Percentiles rank a stretch among this genome's conserved stretches.
Conservation (phyloP, 306 rosid species). For the Prunus padus region DNA sequence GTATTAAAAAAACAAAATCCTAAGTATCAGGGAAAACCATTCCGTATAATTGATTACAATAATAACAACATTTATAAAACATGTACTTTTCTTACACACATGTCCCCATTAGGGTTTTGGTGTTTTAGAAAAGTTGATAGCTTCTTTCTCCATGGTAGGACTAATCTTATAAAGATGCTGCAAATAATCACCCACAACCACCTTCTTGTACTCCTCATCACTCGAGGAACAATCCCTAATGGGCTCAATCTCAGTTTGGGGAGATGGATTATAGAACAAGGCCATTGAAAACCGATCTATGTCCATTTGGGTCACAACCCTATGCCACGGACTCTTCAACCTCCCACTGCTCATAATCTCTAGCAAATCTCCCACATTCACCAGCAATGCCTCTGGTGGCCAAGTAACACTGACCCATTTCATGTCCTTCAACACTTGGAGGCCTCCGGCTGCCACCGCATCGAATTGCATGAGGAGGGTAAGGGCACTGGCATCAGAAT, state of each 20-base stretch:
- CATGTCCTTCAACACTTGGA: conserved; percentile 10
- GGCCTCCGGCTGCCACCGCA: not conserved
- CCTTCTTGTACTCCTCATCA: conserved; percentile 1
- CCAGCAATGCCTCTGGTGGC: conserved; percentile 6
- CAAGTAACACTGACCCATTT: conserved; percentile 6
- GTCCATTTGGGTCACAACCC: conserved; percentile 15
- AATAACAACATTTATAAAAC: not conserved
- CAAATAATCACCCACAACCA: conserved; percentile 11
- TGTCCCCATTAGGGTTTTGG: not conserved
- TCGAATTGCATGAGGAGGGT: conserved; percentile 11
- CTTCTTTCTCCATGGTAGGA: conserved; percentile 18
- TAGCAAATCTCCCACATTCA: conserved; percentile 14
- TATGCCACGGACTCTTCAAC: conserved; percentile 13
- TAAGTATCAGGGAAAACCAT: not conserved
- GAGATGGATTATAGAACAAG: conserved; percentile 8
- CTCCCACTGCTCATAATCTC: conserved; percentile 18
- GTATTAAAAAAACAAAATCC: not conserved
- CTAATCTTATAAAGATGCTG: conserved; percentile 1
- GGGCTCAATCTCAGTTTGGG: conserved; percentile 1
- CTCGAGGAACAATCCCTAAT: not conserved
- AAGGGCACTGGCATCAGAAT: conserved; percentile 17
- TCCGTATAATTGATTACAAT: not conserved
- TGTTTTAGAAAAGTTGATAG: conserved; percentile 8
- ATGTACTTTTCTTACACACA: not conserved
- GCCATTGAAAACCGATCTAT: conserved; percentile 3